phyloP scores from a whole-genome alignment of 2,329 filamentous ascomycete genomes.

The Capronia americana region DNA sequence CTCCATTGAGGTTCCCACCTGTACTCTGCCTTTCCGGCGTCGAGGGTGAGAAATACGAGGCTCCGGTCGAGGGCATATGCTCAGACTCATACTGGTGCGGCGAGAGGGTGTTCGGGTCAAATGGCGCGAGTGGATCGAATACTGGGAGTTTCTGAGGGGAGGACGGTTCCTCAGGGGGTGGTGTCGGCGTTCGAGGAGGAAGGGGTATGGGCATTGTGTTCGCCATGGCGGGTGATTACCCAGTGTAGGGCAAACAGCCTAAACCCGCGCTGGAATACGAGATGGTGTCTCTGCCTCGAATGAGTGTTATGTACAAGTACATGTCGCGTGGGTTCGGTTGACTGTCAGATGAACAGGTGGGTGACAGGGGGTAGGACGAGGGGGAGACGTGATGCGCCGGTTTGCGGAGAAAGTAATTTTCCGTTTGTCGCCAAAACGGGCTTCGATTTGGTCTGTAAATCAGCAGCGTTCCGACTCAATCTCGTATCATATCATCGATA shows the following conservation, averaged over 20 bases:
- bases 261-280: conserved; percentile 12
- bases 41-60: conserved; percentile 21
- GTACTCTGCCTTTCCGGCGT: conserved; percentile 27
- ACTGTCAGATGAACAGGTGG: not conserved
- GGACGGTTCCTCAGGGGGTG: conserved; percentile 60
- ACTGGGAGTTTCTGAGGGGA: conserved; percentile 34
- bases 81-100: conserved; percentile 43
- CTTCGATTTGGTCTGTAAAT: not conserved
- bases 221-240: conserved; percentile 18
- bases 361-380: not conserved
- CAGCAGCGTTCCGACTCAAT: conserved; percentile 3
- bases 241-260: not conserved
- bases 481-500: conserved; percentile 15
- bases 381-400: not conserved
- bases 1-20: conserved; percentile 20
- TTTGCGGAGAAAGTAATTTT: conserved; percentile 2
- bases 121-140: conserved; percentile 40
- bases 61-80: conserved; percentile 22
- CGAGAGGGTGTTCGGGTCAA: conserved; percentile 56
- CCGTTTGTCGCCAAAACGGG: not conserved
- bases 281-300: conserved; percentile 5
- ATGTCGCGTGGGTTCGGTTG: not conserved
- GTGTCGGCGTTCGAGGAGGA: conserved; percentile 69
- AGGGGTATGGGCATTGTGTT: conserved; percentile 60
- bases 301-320: not conserved